Evolutionary conservation across 352 stramenopile genomes (phyloP).

Genomic region (Pythium pyrilobum): DNA sequence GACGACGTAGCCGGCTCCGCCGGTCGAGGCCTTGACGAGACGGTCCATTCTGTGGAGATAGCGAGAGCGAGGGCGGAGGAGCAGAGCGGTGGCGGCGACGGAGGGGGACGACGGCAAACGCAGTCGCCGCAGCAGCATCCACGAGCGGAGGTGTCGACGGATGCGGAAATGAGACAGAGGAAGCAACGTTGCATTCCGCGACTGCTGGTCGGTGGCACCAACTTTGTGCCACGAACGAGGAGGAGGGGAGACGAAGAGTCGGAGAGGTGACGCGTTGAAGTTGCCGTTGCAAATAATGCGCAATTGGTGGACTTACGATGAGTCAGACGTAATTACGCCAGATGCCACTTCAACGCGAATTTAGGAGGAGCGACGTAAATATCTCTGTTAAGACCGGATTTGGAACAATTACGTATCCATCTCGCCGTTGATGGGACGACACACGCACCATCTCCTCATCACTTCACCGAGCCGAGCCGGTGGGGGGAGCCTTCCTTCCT

Average conservation of each 20-base stretch:
- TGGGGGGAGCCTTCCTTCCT: neutral
- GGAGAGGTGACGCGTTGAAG: slow-evolving; percentile 14
- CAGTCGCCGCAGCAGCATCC: slow-evolving; percentile 2
- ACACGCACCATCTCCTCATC: too few relatives aligned
- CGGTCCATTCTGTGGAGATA: slow-evolving; percentile 13
- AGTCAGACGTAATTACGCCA: neutral
- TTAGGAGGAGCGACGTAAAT: neutral
- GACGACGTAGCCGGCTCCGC: slow-evolving; percentile 39
- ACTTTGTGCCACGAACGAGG: too few relatives aligned
- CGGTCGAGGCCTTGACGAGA: slow-evolving; percentile 9
- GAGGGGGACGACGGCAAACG: neutral
- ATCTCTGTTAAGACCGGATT: slow-evolving; percentile 6
- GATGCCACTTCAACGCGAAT: slow-evolving; percentile 16
- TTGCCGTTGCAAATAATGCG: neutral
- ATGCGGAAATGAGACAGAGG: slow-evolving; percentile 6
- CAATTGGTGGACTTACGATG: slow-evolving; percentile 7
- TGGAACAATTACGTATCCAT: slow-evolving; percentile 15
- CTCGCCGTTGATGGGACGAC: neutral
- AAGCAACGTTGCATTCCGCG: neutral
- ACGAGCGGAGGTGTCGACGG: neutral
- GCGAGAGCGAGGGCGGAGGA: neutral
- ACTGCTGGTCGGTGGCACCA: slow-evolving; percentile 5
- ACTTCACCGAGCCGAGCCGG: neutral
- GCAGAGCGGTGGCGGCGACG: neutral
- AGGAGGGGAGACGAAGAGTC: neutral